phyloP scores from a whole-genome alignment of 1,284 basidiomycete species.

The Phellinidium pouzarii region DNA sequence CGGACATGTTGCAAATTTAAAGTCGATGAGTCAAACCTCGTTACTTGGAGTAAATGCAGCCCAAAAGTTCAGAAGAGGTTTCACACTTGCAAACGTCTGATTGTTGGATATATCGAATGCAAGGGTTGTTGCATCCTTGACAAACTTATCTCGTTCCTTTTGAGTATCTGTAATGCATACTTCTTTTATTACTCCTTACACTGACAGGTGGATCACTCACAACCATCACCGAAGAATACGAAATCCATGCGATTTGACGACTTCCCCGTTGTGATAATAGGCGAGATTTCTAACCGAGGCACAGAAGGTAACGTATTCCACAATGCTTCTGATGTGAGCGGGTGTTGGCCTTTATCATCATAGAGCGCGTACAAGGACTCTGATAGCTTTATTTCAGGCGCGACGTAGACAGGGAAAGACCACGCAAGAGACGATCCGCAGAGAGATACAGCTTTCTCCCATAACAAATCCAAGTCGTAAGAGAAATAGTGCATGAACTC shows the following conservation, averaged over 20 bases:
- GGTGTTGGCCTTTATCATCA: neutral
- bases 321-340: neutral
- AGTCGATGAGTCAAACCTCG: no score
- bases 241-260: constrained; percentile 32
- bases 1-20: no score
- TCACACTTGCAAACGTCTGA: constrained; percentile 72
- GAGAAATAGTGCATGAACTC: neutral
- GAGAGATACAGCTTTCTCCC: neutral
- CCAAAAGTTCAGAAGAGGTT: constrained; percentile 77
- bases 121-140: constrained; percentile 60
- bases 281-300: neutral
- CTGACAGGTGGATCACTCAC: constrained; percentile 28
- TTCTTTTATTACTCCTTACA: neutral
- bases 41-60: constrained; percentile 71
- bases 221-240: constrained; percentile 39
- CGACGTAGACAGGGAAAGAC: constrained; percentile 6
- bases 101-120: constrained; percentile 65
- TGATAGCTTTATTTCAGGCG: neutral
- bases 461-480: neutral
- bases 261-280: constrained; percentile 22
- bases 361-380: neutral
- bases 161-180: constrained; percentile 42
- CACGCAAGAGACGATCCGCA: neutral
- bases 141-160: constrained; percentile 59
- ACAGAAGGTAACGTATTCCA: neutral